Evolutionary conservation across 768 basidiomycete genomes (phyloP).

Genomic region (Rhizopogon rudus): DNA sequence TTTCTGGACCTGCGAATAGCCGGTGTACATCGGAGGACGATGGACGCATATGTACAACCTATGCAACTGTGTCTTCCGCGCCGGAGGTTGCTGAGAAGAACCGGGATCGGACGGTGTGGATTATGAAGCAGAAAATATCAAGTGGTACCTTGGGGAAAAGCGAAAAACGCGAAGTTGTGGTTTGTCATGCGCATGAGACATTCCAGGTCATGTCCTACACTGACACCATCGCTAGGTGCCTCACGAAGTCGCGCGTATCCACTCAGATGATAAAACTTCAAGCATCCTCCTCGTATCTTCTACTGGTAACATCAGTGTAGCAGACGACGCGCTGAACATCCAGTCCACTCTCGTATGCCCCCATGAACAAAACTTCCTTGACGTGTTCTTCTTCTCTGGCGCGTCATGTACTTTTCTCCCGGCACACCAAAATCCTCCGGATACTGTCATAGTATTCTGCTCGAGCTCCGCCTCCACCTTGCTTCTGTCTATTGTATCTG

Average conservation of each 20-base stretch:
- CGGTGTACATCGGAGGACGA: slow-evolving; percentile 28
- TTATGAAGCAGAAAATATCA: slow-evolving; percentile 53
- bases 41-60: slow-evolving; percentile 42
- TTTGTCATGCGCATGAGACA: slow-evolving; percentile 27
- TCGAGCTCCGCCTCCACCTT: slow-evolving; percentile 14
- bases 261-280: slow-evolving; percentile 23
- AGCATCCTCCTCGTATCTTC: slow-evolving; percentile 29
- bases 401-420: slow-evolving; percentile 24
- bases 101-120: slow-evolving; percentile 50
- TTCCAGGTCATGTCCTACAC: not conserved
- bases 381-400: slow-evolving; percentile 26
- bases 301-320: slow-evolving; percentile 28
- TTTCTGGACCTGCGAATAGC: slow-evolving; percentile 55
- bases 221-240: slow-evolving; percentile 34
- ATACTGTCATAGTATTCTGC: slow-evolving; percentile 15
- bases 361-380: slow-evolving; percentile 20
- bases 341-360: slow-evolving; percentile 21
- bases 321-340: slow-evolving; percentile 22
- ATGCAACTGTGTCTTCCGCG: slow-evolving; percentile 46
- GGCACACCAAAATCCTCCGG: slow-evolving; percentile 6
- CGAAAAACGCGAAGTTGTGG: slow-evolving; percentile 39
- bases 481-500: slow-evolving; percentile 16
- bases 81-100: slow-evolving; percentile 39
- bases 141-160: slow-evolving; percentile 23
- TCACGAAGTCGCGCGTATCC: slow-evolving; percentile 35